A percentile compares a stretch with the other conserved stretches of the same genome.
These are phyloP conservation scores for carrot (Daucus carota) DNA, from an alignment of 129 eudicot genomes.

Conservation along the genomic window DNA sequence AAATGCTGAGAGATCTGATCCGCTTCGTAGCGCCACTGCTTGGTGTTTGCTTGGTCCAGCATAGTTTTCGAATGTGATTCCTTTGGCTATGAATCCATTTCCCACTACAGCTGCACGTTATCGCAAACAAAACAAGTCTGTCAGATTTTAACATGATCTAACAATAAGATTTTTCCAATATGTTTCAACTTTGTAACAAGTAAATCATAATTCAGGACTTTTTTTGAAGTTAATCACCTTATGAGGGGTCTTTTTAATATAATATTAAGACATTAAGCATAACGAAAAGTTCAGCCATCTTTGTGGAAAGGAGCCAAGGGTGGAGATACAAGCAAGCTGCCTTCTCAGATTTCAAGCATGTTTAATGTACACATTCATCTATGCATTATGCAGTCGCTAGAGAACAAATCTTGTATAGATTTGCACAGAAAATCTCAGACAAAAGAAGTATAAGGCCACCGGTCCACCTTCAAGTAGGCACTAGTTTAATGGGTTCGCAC, in stretches of 20 bases:
- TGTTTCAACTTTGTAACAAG: background rate
- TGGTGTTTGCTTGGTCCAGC: slow-evolving; percentile 26
- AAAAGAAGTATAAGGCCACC: background rate
- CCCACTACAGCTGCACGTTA: slow-evolving; percentile 14
- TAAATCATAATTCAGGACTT: no score
- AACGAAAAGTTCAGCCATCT: background rate
- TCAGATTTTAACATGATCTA: background rate
- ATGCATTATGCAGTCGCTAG: background rate
- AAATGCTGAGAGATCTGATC: slow-evolving; percentile 17
- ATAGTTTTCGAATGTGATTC: slow-evolving; percentile 16
- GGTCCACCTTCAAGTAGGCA: background rate
- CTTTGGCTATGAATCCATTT: slow-evolving; percentile 18
- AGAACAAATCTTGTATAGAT: background rate
- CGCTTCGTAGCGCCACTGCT: slow-evolving; percentile 17
- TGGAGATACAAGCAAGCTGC: background rate
- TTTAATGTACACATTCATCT: background rate
- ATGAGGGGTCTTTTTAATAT: no score
- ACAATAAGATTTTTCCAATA: background rate
- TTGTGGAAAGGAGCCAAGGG: background rate
- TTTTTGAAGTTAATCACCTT: no score
- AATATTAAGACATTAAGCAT: no score
- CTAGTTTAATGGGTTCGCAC: background rate
- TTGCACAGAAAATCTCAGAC: background rate
- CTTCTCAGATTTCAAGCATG: background rate
- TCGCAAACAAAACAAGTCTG: background rate